A percentile compares a stretch with the other conserved stretches of the same genome.
Conservation (phyloP, 2,329 filamentous ascomycete genomes). For the Rugonectria rugulosa region DNA sequence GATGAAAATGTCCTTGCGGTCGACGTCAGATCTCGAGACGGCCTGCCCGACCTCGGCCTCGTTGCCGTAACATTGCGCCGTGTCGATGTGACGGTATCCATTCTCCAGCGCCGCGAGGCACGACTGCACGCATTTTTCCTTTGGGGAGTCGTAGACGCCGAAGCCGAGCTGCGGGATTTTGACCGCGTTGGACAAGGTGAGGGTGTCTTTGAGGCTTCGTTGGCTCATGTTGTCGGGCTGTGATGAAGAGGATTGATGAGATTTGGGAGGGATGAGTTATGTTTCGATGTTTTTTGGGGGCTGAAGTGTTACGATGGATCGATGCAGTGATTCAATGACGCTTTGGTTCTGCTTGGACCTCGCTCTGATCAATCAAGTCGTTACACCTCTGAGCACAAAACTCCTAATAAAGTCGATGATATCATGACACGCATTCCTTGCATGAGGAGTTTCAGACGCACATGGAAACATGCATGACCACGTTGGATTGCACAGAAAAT, state of each 20-base stretch:
- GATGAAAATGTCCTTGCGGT: neutral
- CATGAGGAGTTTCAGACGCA: no score
- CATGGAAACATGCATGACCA: no score
- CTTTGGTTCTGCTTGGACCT: neutral
- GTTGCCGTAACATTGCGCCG: neutral
- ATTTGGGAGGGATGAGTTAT: no score
- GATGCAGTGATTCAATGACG: conserved; percentile 8
- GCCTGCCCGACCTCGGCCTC: neutral
- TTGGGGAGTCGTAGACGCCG: conserved; percentile 70
- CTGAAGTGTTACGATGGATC: no score
- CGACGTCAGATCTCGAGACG: neutral
- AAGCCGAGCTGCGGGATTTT: conserved; percentile 72
- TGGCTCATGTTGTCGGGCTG: neutral
- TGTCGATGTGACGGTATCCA: conserved; percentile 1
- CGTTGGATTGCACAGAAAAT: no score
- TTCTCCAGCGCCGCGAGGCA: conserved; percentile 42
- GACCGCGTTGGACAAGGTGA: conserved; percentile 33
- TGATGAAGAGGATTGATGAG: neutral
- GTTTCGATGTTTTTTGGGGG: no score
- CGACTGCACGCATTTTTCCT: conserved; percentile 62
- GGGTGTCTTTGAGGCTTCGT: conserved; percentile 26
- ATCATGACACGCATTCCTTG: neutral
- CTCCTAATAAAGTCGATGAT: conserved; percentile 2
- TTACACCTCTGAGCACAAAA: no score
- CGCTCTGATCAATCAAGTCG: no score